Conservation (phyloP, 345 rosid species). For the Abelmoschus esculentus region DNA sequence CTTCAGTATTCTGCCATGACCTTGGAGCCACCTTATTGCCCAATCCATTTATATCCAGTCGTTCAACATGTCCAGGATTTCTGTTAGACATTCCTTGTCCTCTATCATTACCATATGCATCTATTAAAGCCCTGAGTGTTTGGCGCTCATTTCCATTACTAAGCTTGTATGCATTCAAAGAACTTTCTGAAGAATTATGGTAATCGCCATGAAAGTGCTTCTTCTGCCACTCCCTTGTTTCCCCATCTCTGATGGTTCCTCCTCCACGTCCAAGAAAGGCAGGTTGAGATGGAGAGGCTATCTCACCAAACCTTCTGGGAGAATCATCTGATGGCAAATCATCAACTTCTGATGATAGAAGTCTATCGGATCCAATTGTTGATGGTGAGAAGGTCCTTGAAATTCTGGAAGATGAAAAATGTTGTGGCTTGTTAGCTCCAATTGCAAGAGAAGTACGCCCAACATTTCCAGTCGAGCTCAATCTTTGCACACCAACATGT, state of each 20-base stretch:
- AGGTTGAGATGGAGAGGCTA: constrained; percentile 51
- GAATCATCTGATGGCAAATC: constrained; percentile 42
- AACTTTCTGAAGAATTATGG: constrained; percentile 27
- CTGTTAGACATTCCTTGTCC: constrained; percentile 38
- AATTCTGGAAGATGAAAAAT: constrained; percentile 35
- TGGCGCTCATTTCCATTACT: constrained; percentile 54
- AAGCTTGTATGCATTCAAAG: constrained; percentile 25
- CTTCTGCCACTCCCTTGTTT: constrained; percentile 49
- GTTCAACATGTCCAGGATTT: constrained; percentile 40
- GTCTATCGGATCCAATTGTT: constrained; percentile 33
- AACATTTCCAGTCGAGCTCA: constrained; percentile 30
- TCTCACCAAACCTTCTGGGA: constrained; percentile 54
- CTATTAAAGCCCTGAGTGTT: constrained; percentile 85
- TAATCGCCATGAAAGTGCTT: constrained; percentile 42
- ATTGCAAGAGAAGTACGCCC: constrained; percentile 37
- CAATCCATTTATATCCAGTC: constrained; percentile 44
- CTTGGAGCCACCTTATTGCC: constrained; percentile 43
- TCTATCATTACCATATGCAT: constrained; percentile 91
- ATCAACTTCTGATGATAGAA: constrained; percentile 32
- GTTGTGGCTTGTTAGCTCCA: constrained; percentile 42
- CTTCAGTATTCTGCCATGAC: constrained; percentile 97
- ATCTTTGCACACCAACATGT: constrained; percentile 49
- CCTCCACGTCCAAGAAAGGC: constrained; percentile 44
- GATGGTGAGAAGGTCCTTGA: constrained; percentile 36
- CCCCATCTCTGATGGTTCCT: constrained; percentile 42